phyloP scores from a whole-genome alignment of 345 rosid species.

The Citrus inodora region DNA sequence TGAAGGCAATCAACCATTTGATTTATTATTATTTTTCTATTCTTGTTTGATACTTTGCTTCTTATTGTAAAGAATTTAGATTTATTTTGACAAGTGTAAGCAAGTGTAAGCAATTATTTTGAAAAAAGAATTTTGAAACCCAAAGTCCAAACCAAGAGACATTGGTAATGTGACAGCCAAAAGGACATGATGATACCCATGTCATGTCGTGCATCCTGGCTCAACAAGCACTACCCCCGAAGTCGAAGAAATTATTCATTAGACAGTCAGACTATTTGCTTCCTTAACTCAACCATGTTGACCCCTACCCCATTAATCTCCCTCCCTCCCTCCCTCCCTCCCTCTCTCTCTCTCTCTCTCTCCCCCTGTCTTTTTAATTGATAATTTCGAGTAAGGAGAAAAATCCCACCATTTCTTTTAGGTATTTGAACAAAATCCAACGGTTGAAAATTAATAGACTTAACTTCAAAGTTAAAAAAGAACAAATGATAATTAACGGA shows the following conservation, averaged over 20 bases:
- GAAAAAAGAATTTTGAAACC: neutral
- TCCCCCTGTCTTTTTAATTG: neutral
- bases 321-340: no score
- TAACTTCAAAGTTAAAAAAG: no score
- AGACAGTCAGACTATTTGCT: neutral
- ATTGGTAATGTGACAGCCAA: neutral
- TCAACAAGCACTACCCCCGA: constrained; percentile 9
- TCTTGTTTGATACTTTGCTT: no score
- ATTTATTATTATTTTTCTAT: no score
- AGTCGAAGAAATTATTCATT: neutral
- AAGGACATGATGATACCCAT: neutral
- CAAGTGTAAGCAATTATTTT: no score
- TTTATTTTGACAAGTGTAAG: no score
- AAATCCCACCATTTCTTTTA: neutral
- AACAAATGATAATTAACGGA: no score
- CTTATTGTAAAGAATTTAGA: no score
- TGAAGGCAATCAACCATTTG: no score
- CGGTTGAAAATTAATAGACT: no score
- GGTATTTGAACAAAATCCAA: no score
- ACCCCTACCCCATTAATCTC: neutral
- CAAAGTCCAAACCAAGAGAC: neutral
- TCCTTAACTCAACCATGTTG: constrained; percentile 1
- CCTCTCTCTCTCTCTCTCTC: no score
- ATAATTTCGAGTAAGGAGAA: neutral
- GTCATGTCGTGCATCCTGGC: constrained; percentile 14